phyloP scores from a whole-genome alignment of 176 grass and related monocot species.

The Bonia amplexicaulis region DNA sequence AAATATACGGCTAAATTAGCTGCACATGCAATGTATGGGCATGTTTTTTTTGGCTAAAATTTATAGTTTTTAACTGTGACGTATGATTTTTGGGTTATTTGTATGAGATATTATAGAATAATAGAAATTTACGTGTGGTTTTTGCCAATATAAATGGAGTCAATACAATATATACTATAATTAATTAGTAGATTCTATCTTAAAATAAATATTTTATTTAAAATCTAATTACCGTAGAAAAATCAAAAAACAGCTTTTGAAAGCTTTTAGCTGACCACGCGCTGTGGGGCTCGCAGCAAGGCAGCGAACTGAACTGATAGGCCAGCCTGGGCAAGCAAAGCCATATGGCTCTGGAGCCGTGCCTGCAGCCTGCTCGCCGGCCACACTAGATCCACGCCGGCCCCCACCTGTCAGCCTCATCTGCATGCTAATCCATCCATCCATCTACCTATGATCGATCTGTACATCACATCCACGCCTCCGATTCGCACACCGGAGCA shows the following conservation, averaged over 20 bases:
- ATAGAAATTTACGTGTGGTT: too few relatives aligned
- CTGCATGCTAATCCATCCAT: not conserved
- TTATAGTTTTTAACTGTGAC: too few relatives aligned
- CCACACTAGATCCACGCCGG: not conserved
- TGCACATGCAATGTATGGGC: not conserved
- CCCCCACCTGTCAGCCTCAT: not conserved
- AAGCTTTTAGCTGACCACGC: too few relatives aligned
- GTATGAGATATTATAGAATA: too few relatives aligned
- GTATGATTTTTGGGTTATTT: too few relatives aligned
- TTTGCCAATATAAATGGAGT: too few relatives aligned
- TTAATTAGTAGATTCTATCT: too few relatives aligned
- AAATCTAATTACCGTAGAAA: too few relatives aligned
- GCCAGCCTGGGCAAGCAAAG: slow-evolving; percentile 44
- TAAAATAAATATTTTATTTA: too few relatives aligned
- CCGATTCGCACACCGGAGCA: not conserved
- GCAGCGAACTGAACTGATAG: slow-evolving; percentile 23
- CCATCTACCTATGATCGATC: not conserved
- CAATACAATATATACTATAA: too few relatives aligned
- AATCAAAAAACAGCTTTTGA: too few relatives aligned
- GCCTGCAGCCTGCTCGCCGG: slow-evolving; percentile 6
- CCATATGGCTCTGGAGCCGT: not conserved
- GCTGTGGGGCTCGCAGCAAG: slow-evolving; percentile 20
- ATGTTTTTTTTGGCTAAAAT: too few relatives aligned
- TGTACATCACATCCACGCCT: not conserved
- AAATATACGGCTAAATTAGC: not conserved